Percentiles rank a stretch among this genome's conserved stretches.
These are phyloP conservation scores for Talaromyces rugulosus DNA, from an alignment of 2,329 filamentous ascomycete genomes.

Conservation along the genomic window DNA sequence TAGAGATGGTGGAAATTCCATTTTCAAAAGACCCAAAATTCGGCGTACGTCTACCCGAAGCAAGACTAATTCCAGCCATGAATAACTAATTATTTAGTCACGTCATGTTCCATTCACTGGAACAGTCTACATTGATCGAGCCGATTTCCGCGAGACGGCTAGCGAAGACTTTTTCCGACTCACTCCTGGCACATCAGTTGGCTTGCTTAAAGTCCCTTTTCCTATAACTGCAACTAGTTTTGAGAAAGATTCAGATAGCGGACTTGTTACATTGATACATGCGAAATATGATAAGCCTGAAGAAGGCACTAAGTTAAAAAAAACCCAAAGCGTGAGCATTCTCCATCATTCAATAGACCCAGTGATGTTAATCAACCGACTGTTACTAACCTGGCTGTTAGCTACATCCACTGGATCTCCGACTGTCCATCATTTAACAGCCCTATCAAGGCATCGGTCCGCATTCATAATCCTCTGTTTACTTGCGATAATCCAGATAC, in stretches of 20 bases:
- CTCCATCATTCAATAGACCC: neutral
- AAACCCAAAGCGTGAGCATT: constrained; percentile 64
- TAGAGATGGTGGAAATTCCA: constrained; percentile 63
- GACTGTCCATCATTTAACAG: constrained; percentile 59
- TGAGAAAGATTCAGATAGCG: constrained; percentile 60
- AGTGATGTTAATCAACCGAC: neutral
- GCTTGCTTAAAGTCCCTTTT: constrained; percentile 66
- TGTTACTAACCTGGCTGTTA: constrained; percentile 29
- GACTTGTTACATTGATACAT: constrained; percentile 62
- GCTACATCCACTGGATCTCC: constrained; percentile 82
- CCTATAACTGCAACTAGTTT: constrained; percentile 67
- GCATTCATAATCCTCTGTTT: constrained; percentile 79
- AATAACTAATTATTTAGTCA: constrained; percentile 18
- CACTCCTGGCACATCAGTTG: constrained; percentile 69
- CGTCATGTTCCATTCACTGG: constrained; percentile 64
- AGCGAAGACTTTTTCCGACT: constrained; percentile 73
- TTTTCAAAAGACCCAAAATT: constrained; percentile 70
- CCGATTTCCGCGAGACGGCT: constrained; percentile 71
- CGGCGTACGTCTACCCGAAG: constrained; percentile 25
- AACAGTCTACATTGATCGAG: constrained; percentile 78
- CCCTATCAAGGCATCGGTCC: constrained; percentile 64
- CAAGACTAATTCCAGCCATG: neutral
- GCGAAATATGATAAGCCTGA: constrained; percentile 64
- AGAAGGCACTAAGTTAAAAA: constrained; percentile 57
- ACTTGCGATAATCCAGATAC: constrained; percentile 77